These are phyloP conservation scores for Wickerhamiella musiphila DNA, from an alignment of 805 yeast genomes.

Conservation along the genomic window DNA sequence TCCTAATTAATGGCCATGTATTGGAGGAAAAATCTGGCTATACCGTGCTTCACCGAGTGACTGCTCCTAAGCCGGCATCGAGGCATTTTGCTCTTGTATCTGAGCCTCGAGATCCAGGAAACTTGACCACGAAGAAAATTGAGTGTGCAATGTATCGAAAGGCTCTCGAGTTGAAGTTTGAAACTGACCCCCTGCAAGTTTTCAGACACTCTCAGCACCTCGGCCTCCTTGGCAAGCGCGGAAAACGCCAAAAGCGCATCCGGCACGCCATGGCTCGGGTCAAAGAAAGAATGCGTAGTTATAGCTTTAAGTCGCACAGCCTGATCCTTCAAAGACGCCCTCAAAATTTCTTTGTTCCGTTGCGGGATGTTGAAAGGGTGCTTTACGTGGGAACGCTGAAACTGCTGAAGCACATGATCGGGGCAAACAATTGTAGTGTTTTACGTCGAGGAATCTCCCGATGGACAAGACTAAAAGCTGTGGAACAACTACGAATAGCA, in stretches of 20 bases:
- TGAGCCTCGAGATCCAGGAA: not conserved
- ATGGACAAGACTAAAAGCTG: constrained; percentile 25
- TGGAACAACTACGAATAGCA: constrained; percentile 22
- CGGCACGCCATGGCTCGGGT: not conserved
- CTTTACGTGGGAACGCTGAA: not conserved
- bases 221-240: too few relatives aligned
- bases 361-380: not conserved
- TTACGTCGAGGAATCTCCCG: constrained; percentile 24
- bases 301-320: not conserved
- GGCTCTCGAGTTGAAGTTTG: not conserved
- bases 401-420: not conserved
- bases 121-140: not conserved
- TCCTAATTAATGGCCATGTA: too few relatives aligned
- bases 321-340: not conserved
- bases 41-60: not conserved
- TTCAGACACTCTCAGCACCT: not conserved
- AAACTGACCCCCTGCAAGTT: too few relatives aligned
- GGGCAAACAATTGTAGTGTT: constrained; percentile 35
- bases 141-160: not conserved
- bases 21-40: not conserved
- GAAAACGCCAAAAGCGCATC: not conserved
- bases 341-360: not conserved
- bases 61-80: not conserved
- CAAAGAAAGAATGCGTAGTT: not conserved
- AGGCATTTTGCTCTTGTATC: not conserved